Percentiles rank a stretch among this genome's conserved stretches.
Conservation (phyloP, 129 eudicot species). For the Flaveria bidentis region DNA sequence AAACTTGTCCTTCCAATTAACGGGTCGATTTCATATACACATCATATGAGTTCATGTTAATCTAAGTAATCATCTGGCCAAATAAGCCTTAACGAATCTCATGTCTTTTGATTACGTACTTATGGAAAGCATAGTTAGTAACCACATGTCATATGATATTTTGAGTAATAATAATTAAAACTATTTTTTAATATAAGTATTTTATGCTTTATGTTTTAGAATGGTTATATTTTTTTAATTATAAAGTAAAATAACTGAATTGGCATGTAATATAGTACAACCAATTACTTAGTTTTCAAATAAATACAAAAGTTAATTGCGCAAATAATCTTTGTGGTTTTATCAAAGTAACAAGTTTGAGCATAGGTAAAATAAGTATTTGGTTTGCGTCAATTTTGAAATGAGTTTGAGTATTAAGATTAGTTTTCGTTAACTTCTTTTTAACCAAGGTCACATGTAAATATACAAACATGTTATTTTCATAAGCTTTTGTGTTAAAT, state of each 20-base stretch:
- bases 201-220: not conserved
- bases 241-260: not conserved
- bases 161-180: not conserved
- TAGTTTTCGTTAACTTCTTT: too few species aligned
- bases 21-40: constrained; percentile 13
- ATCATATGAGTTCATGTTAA: constrained; percentile 14
- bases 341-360: too few species aligned
- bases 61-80: constrained; percentile 28
- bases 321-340: too few species aligned
- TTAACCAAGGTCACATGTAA: too few species aligned
- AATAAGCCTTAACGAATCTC: constrained; percentile 23
- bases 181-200: not conserved
- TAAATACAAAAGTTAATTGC: not conserved
- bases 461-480: too few species aligned
- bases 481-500: too few species aligned
- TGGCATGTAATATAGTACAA: not conserved
- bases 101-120: constrained; percentile 26
- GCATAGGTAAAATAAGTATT: too few species aligned
- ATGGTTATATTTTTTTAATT: not conserved
- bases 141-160: constrained; percentile 18
- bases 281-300: not conserved
- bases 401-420: too few species aligned
- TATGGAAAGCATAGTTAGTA: not conserved
- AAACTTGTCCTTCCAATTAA: constrained; percentile 25
- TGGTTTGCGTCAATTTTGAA: too few species aligned